Evolutionary conservation across 2,329 filamentous ascomycete species (phyloP).

Genomic region (Hypoxylon sp.): DNA sequence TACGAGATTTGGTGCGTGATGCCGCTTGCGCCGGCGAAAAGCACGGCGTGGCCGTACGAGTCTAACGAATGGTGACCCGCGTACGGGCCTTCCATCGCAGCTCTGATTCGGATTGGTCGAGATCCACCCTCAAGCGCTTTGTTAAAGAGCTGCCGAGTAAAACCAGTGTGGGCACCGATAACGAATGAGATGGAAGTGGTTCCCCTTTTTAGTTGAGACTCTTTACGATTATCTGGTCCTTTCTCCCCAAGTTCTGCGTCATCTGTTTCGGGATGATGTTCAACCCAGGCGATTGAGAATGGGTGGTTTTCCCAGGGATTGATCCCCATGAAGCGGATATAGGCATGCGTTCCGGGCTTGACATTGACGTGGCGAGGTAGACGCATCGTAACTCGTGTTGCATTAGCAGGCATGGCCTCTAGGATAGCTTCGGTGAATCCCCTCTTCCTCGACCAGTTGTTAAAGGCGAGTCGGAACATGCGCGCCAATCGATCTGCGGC

Average conservation of each 20-base stretch:
- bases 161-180: constrained; percentile 86
- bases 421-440: constrained; percentile 74
- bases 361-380: constrained; percentile 75
- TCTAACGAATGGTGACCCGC: constrained; percentile 84
- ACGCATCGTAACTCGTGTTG: constrained; percentile 75
- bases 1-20: constrained; percentile 97
- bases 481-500: constrained; percentile 74
- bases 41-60: constrained; percentile 90
- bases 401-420: constrained; percentile 76
- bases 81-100: constrained; percentile 91
- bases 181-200: constrained; percentile 79
- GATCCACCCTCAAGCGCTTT: constrained; percentile 68
- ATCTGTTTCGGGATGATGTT: constrained; percentile 61
- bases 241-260: constrained; percentile 56
- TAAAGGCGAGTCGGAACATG: constrained; percentile 71
- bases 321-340: constrained; percentile 76
- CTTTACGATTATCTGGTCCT: constrained; percentile 34
- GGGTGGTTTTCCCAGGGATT: constrained; percentile 80
- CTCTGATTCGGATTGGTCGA: constrained; percentile 71
- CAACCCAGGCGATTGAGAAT: constrained; percentile 82
- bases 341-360: constrained; percentile 78
- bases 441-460: constrained; percentile 69
- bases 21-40: constrained; percentile 92
- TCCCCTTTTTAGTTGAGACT: constrained; percentile 45
- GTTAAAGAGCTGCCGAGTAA: constrained; percentile 85